phyloP scores from a whole-genome alignment of 768 basidiomycete species.

The Grammothele lineata region DNA sequence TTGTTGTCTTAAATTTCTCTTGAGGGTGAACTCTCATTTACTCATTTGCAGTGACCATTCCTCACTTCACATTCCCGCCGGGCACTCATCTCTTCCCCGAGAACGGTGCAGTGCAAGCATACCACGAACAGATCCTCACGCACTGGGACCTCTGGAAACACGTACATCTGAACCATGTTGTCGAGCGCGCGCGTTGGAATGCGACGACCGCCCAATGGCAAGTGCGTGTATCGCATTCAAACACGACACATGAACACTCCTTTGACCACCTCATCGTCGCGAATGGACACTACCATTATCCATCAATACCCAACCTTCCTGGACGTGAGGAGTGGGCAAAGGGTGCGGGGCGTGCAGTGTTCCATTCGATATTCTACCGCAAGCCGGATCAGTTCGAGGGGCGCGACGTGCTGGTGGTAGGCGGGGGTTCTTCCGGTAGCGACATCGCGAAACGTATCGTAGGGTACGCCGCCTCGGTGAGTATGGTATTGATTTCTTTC shows the following conservation, averaged over 20 bases:
- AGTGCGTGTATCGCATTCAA: no score
- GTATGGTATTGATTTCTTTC: no score
- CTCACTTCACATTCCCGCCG: slow-evolving; percentile 48
- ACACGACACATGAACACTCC: no score
- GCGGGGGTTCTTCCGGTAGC: slow-evolving; percentile 42
- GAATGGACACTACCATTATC: slow-evolving; percentile 53
- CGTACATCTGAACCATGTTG: slow-evolving; percentile 40
- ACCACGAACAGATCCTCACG: slow-evolving; percentile 41
- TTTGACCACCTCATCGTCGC: slow-evolving; percentile 56
- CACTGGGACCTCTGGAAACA: slow-evolving; percentile 35
- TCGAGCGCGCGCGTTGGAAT: slow-evolving; percentile 43
- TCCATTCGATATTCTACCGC: slow-evolving; percentile 54
- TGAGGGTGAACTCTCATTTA: no score
- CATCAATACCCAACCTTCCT: slow-evolving; percentile 39
- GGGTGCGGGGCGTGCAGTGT: slow-evolving; percentile 32
- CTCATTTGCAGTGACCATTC: slow-evolving; percentile 60
- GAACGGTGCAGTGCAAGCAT: slow-evolving; percentile 41
- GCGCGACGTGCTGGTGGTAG: slow-evolving; percentile 45
- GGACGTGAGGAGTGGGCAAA: slow-evolving; percentile 46
- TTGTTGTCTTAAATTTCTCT: no score
- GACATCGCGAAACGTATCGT: no score
- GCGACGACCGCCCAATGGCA: no score
- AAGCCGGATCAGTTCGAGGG: slow-evolving; percentile 39
- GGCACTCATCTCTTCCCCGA: slow-evolving; percentile 47
- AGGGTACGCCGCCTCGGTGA: no score